Evolutionary conservation across 2,329 filamentous ascomycete species (phyloP).

Genomic region (Dactylellina sp.): DNA sequence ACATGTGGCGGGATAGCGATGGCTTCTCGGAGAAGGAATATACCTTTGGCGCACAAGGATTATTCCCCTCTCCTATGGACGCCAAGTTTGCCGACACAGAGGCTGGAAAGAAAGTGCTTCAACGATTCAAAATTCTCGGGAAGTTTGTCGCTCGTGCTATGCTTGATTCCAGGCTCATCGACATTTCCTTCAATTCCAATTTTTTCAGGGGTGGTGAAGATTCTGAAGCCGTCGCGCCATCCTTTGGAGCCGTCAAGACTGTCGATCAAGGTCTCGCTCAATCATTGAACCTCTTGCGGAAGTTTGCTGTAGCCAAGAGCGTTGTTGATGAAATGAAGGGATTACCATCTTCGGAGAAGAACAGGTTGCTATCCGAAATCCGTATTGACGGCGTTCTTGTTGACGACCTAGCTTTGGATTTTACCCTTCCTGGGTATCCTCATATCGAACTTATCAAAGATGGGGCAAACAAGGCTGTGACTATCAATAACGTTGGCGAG

Average conservation of each 20-base stretch:
- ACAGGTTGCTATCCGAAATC: constrained; percentile 75
- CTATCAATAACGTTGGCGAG: constrained; percentile 87
- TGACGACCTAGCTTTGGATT: constrained; percentile 91
- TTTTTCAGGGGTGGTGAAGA: constrained; percentile 94
- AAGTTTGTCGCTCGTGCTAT: constrained; percentile 98
- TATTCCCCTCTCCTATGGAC: constrained; percentile 92
- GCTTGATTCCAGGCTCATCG: constrained; percentile 97
- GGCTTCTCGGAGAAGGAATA: constrained; percentile 78
- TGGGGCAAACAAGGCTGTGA: constrained; percentile 80
- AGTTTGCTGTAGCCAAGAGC: constrained; percentile 85
- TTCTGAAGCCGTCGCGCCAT: constrained; percentile 74
- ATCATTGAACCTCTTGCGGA: constrained; percentile 87
- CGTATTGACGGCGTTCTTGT: constrained; percentile 80
- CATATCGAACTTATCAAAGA: constrained; percentile 82
- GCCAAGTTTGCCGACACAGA: constrained; percentile 78
- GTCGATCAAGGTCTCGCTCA: constrained; percentile 88
- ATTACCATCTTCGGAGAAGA: constrained; percentile 77
- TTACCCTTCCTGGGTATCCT: constrained; percentile 91
- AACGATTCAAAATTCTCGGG: constrained; percentile 90
- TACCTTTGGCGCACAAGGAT: constrained; percentile 82
- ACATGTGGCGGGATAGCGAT: constrained; percentile 94
- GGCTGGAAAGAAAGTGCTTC: constrained; percentile 85
- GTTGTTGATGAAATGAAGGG: constrained; percentile 78
- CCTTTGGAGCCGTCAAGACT: constrained; percentile 86
- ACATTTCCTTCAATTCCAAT: constrained; percentile 95